Evolutionary conservation across 2,329 filamentous ascomycete species (phyloP), one percentile per base, ranked within the genome.

Genomic region (Fusarium denticulatum): DNA sequence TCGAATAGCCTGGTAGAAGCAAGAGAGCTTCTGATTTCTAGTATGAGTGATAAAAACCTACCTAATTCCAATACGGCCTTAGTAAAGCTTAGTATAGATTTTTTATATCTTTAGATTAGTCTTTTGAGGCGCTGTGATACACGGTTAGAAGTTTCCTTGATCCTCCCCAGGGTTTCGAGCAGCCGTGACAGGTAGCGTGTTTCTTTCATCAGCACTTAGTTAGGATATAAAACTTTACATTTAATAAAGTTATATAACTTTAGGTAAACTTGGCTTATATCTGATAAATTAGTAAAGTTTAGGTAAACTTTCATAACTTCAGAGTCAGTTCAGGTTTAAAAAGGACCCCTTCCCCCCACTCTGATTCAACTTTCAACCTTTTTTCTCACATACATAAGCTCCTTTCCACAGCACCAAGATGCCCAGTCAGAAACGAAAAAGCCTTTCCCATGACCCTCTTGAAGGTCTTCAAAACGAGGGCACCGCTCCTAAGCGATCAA

Each of bases 261-360:
- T 24, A 18, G 2, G 28, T 32, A 7, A 4, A 24, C 7, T n/a
- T 32, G 0, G 14, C 3, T n/a, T 2, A n/a, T 18, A 13, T 32
- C 11, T 3, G n/a, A 13, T 49, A n/a, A 49, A 32, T 11, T 49
- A 2, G 2, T 49, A 32, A 32, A 2, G 46, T n/a, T 49, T n/a
- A n/a, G 46, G 15, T 49, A 18, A 32, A 49, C 15, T 50, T 18
- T 50, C 2, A 18, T 50, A 32, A 30, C 22, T 18, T 18, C 12
- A 24, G 16, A 32, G 28, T 50, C 28, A 18, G 11, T 50, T 37
- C 9, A 37, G 18, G 18, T 53, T 37, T 53, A 28, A 37, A 26
- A 4, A 5, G 13, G n/a, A 1, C 5, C 16, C 9, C 13, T 22
- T 26, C 1, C 13, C 7, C 32, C 18, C 3, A 12, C 24, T 16